Percentiles rank a stretch among this genome's conserved stretches.
Evolutionary conservation across 768 basidiomycete species (phyloP).

Genomic region (Tulasnella sp.): DNA sequence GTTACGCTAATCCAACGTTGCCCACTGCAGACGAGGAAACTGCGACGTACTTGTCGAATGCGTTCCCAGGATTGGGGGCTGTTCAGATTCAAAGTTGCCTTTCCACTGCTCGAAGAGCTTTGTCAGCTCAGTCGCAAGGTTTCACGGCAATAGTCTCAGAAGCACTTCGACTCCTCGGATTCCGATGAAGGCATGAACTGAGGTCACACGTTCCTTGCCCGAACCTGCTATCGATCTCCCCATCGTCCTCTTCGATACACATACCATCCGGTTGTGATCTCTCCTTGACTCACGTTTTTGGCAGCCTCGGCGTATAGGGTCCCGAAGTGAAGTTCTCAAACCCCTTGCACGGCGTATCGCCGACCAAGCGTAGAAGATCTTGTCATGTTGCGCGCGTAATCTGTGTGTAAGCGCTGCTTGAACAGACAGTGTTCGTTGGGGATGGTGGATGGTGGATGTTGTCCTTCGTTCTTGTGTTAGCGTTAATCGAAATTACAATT

Average conservation of each 20-base stretch:
- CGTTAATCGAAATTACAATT: neutral
- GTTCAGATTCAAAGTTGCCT: neutral
- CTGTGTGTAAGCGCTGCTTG: neutral
- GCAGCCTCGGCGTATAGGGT: neutral
- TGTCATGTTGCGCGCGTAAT: neutral
- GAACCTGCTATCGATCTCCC: neutral
- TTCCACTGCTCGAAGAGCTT: neutral
- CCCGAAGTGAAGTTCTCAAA: neutral
- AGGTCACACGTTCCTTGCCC: neutral
- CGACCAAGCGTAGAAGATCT: neutral
- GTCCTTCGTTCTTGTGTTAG: neutral
- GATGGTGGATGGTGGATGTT: neutral
- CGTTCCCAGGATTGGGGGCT: neutral
- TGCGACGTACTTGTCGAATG: neutral
- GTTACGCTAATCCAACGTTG: neutral
- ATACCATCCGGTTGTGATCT: neutral
- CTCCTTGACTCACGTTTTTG: neutral
- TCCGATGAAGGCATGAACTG: neutral
- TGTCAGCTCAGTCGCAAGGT: neutral
- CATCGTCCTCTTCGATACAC: neutral
- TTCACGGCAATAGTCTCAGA: neutral
- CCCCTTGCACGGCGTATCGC: neutral
- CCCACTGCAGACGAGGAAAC: slow-evolving; percentile 3
- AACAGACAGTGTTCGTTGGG: neutral
- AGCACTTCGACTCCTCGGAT: neutral